phyloP scores from a whole-genome alignment of 208 protist genomes.

The Acanthamoeba royreba region DNA sequence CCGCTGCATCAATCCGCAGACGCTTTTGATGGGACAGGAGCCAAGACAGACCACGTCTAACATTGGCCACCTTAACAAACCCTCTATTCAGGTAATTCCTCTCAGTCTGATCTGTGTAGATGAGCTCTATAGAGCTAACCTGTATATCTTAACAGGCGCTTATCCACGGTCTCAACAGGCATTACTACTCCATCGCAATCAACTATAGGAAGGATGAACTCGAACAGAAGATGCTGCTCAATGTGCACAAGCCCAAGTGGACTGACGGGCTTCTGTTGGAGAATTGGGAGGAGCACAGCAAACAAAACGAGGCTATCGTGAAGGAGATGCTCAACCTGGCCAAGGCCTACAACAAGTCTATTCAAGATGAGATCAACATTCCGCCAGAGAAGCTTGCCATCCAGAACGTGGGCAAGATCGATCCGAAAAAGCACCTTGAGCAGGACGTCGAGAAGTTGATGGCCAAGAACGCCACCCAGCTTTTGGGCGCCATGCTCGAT shows the following conservation, averaged over 20 bases:
- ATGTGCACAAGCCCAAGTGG: constrained; percentile 99
- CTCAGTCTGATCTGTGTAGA: too few species aligned
- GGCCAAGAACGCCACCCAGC: constrained; percentile 88
- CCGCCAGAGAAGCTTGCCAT: constrained; percentile 81
- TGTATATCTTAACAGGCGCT: constrained; percentile 80
- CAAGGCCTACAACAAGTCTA: constrained; percentile 84
- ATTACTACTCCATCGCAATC: constrained; percentile 99
- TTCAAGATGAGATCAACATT: constrained; percentile 85
- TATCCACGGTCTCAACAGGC: constrained; percentile 95
- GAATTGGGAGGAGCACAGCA: constrained; percentile 82
- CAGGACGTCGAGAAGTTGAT: constrained; percentile 86
- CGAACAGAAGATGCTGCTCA: constrained; percentile 99
- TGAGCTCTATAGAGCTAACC: background rate
- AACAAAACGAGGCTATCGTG: constrained; percentile 83
- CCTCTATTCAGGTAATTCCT: constrained; percentile 86
- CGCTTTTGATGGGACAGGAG: constrained; percentile 90
- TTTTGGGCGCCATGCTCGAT: constrained; percentile 89
- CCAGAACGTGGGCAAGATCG: constrained; percentile 85
- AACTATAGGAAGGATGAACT: constrained; percentile 99
- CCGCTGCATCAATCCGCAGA: constrained; percentile 92
- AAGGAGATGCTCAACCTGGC: constrained; percentile 84
- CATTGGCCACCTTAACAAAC: constrained; percentile 97
- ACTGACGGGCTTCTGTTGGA: constrained; percentile 93
- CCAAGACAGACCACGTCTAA: constrained; percentile 99
- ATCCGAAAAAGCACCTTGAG: constrained; percentile 88